These are phyloP conservation scores for Plasmodium coatneyi DNA, from an alignment of 169 alveolate species.

Conservation along the genomic window DNA sequence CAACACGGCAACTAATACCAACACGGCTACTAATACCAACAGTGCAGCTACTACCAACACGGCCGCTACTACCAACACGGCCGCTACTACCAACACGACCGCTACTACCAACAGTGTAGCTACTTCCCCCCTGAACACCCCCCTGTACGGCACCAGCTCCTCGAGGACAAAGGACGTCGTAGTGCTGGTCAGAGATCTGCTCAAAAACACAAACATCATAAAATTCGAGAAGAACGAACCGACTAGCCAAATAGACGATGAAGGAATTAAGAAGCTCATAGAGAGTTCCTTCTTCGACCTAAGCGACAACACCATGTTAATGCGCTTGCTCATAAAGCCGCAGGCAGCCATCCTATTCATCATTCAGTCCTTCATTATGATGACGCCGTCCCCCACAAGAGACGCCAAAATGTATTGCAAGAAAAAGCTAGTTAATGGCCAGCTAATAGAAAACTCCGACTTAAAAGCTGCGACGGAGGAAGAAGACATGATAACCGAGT, in stretches of 20 bases:
- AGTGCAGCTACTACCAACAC: not conserved
- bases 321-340: constrained; percentile 64
- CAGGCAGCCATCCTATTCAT: constrained; percentile 42
- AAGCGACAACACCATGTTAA: constrained; percentile 44
- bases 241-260: constrained; percentile 49
- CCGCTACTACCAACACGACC: not conserved
- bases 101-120: not conserved
- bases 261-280: constrained; percentile 56
- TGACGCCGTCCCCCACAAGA: constrained; percentile 66
- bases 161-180: constrained; percentile 28
- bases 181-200: constrained; percentile 25
- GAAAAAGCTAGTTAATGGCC: constrained; percentile 33
- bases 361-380: constrained; percentile 51
- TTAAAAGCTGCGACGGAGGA: constrained; percentile 22
- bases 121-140: constrained; percentile 9
- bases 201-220: constrained; percentile 24
- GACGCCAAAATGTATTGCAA: constrained; percentile 62
- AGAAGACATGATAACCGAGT: constrained; percentile 28
- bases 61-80: not conserved
- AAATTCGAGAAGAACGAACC: constrained; percentile 70
- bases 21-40: not conserved
- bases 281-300: constrained; percentile 47
- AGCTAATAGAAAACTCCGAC: constrained; percentile 24
- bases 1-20: no score
- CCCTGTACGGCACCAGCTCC: constrained; percentile 17